A percentile compares a stretch with the other conserved stretches of the same genome.
Conservation (phyloP, 1,284 basidiomycete species). For the Papiliotrema fonsecae region DNA sequence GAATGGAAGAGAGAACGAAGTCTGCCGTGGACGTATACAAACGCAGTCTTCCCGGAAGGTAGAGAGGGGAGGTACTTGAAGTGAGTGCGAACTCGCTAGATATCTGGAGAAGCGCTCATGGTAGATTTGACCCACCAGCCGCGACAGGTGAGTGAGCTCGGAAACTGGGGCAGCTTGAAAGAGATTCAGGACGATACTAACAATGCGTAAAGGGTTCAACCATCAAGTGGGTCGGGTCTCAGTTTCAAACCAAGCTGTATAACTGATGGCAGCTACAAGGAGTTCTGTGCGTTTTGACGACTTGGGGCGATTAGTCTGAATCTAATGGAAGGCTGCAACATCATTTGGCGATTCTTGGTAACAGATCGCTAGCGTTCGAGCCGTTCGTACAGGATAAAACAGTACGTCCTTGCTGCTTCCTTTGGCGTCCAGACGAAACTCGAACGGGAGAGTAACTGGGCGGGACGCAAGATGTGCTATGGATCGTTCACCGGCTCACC, state of each 20-base stretch:
- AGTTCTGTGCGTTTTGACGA: slow-evolving; percentile 16
- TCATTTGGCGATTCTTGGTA: slow-evolving; percentile 37
- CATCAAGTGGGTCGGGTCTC: slow-evolving; percentile 25
- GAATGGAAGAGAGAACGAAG: slow-evolving; percentile 26
- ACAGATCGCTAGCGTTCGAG: slow-evolving; percentile 41
- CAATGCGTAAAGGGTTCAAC: slow-evolving; percentile 20
- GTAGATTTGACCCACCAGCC: slow-evolving; percentile 40
- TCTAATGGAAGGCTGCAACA: slow-evolving; percentile 35
- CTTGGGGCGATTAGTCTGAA: background rate
- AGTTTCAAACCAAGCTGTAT: background rate
- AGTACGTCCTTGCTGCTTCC: too few species aligned
- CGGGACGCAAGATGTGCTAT: too few species aligned
- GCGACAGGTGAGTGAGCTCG: slow-evolving; percentile 24
- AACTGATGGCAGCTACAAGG: slow-evolving; percentile 20
- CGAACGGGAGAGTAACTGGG: background rate
- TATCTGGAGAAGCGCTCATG: background rate
- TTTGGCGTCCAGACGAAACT: too few species aligned
- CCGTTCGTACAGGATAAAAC: slow-evolving; percentile 38
- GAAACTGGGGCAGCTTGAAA: background rate
- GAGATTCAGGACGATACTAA: background rate
- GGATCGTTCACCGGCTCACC: too few species aligned
- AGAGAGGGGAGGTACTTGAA: slow-evolving; percentile 32
- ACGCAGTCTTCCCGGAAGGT: slow-evolving; percentile 22
- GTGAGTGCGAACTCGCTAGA: slow-evolving; percentile 22
- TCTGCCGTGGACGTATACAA: slow-evolving; percentile 18